phyloP scores from a whole-genome alignment of 306 rosid species.

The cucumber (Cucumis sativus) region Cucumber_9930_V3 NC_026655.2:25545501-25546000 shows the following conservation, averaged over 20 bases:
- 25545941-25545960: background rate
- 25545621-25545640: background rate
- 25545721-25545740: too few species aligned
- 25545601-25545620: background rate
- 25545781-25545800: too few species aligned
- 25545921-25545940: too few species aligned
- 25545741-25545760: too few species aligned
- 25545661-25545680: background rate
- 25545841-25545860: too few species aligned
- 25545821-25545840: too few species aligned
- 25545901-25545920: too few species aligned
- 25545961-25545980: background rate
- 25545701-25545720: background rate
- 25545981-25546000: slow-evolving; percentile 6
- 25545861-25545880: too few species aligned
- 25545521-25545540: too few species aligned
- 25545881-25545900: too few species aligned
- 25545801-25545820: too few species aligned
- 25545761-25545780: too few species aligned
- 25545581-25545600: background rate
- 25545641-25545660: background rate
- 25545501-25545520: background rate
- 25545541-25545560: background rate
- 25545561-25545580: background rate
- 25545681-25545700: background rate